Evolutionary conservation across 768 basidiomycete genomes (phyloP).

Genomic region (Hypholoma fasciculare): DNA sequence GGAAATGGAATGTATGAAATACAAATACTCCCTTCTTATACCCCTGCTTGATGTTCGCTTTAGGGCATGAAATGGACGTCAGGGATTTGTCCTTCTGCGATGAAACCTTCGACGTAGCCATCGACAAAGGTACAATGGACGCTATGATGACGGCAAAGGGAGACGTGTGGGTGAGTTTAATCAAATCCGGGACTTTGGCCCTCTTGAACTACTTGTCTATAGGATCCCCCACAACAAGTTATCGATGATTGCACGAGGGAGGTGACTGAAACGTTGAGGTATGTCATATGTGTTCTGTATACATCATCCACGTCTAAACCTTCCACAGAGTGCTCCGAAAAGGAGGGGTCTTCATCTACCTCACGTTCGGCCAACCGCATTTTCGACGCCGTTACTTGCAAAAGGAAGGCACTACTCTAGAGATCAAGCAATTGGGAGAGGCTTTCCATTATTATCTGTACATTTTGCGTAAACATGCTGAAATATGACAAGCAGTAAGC

Average conservation of each 20-base stretch:
- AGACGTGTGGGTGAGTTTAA: constrained; percentile 69
- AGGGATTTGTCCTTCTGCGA: constrained; percentile 62
- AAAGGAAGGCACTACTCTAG: constrained; percentile 54
- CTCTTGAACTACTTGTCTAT: background rate
- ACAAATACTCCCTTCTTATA: background rate
- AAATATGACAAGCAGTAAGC: constrained; percentile 1
- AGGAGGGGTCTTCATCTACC: constrained; percentile 66
- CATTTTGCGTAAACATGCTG: constrained; percentile 46
- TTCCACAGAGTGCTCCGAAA: constrained; percentile 59
- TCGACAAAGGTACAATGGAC: constrained; percentile 92
- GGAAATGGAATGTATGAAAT: constrained; percentile 65
- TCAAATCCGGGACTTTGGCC: background rate
- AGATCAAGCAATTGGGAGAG: constrained; percentile 73
- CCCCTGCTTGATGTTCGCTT: background rate
- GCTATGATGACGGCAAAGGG: constrained; percentile 85
- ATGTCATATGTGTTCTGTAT: constrained; percentile 8
- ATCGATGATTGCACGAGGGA: constrained; percentile 73
- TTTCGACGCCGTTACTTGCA: constrained; percentile 74
- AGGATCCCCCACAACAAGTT: constrained; percentile 77
- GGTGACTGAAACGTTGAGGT: constrained; percentile 77
- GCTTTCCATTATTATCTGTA: constrained; percentile 86
- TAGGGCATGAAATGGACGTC: constrained; percentile 88
- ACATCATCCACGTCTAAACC: background rate
- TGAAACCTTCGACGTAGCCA: constrained; percentile 71
- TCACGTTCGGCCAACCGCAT: constrained; percentile 90